A percentile compares a stretch with the other conserved stretches of the same genome.
These are phyloP conservation scores for Phellinidium pouzarii DNA, from an alignment of 1,284 basidiomycete genomes.

Conservation along the genomic window DNA sequence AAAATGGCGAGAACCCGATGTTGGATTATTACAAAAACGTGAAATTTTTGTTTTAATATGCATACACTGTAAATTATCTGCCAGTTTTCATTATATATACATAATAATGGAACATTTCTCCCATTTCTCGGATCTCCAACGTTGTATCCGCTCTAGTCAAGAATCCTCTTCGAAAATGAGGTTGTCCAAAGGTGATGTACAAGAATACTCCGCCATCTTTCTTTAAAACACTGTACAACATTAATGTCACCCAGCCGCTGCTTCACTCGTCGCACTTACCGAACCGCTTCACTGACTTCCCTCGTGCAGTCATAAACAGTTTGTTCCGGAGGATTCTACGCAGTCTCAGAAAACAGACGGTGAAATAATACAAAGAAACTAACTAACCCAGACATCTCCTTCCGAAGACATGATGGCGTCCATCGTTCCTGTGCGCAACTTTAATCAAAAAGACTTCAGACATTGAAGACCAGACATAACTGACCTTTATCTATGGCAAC, in stretches of 20 bases:
- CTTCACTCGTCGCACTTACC: constrained; percentile 38
- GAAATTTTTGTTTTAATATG: constrained; percentile 67
- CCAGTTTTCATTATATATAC: constrained; percentile 48
- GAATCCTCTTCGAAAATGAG: constrained; percentile 79
- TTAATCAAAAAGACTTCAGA: background rate
- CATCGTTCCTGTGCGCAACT: constrained; percentile 63
- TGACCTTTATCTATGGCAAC: constrained; percentile 85
- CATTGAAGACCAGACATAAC: background rate
- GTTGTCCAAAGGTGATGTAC: constrained; percentile 88
- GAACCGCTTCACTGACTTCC: constrained; percentile 76
- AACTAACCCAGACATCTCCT: constrained; percentile 80
- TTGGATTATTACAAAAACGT: constrained; percentile 86
- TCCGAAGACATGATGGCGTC: constrained; percentile 90
- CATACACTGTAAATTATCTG: constrained; percentile 1
- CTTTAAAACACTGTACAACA: constrained; percentile 50
- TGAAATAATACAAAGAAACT: background rate
- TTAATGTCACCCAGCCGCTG: background rate
- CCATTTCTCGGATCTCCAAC: constrained; percentile 58
- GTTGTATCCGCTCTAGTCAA: constrained; percentile 47
- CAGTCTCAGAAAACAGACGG: background rate
- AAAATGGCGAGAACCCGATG: constrained; percentile 84
- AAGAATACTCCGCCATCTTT: constrained; percentile 59
- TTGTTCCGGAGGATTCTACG: constrained; percentile 74
- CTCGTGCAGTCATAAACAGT: constrained; percentile 70
- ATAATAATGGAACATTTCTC: constrained; percentile 84